These are phyloP conservation scores for Pueraria montana DNA, from an alignment of 306 rosid species.

Conservation along the genomic window DNA sequence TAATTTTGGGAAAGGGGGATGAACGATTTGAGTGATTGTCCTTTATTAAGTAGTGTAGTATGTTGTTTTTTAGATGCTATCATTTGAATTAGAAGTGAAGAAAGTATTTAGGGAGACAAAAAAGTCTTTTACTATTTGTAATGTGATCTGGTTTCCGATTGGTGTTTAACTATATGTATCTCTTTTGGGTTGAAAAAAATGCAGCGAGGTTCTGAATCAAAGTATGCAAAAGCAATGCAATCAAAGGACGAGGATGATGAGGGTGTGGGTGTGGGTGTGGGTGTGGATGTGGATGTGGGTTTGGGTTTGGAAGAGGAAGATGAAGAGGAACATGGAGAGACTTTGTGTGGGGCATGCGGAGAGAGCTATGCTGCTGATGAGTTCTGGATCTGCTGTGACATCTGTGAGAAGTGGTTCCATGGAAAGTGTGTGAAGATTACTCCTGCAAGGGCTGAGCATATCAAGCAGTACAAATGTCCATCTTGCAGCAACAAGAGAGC, in stretches of 20 bases:
- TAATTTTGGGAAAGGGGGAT: background rate
- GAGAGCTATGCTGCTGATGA: slow-evolving; percentile 76
- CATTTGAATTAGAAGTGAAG: background rate
- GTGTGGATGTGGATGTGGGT: slow-evolving; percentile 48
- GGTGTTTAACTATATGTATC: background rate
- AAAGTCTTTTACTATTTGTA: background rate
- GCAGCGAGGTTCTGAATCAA: slow-evolving; percentile 75
- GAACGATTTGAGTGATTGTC: background rate
- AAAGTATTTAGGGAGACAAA: background rate
- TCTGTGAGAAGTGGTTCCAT: slow-evolving; percentile 97
- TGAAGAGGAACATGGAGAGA: slow-evolving; percentile 77
- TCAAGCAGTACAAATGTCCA: slow-evolving; percentile 95
- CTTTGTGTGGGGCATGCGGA: slow-evolving; percentile 86
- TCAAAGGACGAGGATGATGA: slow-evolving; percentile 66
- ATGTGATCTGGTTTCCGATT: background rate
- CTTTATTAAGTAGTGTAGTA: background rate
- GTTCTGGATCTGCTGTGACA: slow-evolving; percentile 92
- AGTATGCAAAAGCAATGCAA: slow-evolving; percentile 57
- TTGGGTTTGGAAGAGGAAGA: slow-evolving; percentile 64
- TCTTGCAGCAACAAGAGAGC: slow-evolving; percentile 93
- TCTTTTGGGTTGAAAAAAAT: slow-evolving; percentile 47
- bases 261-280: background rate
- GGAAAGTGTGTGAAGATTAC: slow-evolving; percentile 94
- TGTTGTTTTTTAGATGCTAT: slow-evolving; percentile 8
- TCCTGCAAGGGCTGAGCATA: slow-evolving; percentile 84